phyloP scores from a whole-genome alignment of 2,329 filamentous ascomycete species.

The Xylaria sp. region DNA sequence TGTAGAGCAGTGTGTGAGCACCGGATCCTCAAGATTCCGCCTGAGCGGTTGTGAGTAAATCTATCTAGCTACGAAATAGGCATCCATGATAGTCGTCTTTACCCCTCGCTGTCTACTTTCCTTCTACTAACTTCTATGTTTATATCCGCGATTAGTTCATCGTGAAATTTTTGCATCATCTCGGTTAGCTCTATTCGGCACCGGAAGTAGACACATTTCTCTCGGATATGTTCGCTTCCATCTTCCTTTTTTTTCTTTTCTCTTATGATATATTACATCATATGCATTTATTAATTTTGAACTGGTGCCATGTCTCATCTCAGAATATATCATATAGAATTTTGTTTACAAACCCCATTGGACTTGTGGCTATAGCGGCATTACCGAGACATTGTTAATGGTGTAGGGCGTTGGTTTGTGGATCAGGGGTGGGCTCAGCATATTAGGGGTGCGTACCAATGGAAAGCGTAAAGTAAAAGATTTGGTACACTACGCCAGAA shows the following conservation, averaged over 20 bases:
- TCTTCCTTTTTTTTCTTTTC: conserved; percentile 2
- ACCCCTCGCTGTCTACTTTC: background rate
- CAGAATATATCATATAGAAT: background rate
- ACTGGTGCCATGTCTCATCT: background rate
- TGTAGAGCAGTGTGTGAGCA: background rate
- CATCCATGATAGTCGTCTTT: background rate
- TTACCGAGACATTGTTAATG: conserved; percentile 9
- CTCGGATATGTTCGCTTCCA: background rate
- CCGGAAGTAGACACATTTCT: background rate
- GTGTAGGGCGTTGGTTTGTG: background rate
- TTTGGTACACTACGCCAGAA: background rate
- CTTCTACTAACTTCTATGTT: background rate
- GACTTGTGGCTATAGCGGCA: background rate
- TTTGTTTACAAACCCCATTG: background rate
- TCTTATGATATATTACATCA: background rate
- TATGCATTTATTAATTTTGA: background rate
- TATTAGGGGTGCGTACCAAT: background rate
- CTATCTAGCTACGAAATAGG: background rate
- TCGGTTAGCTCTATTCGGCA: background rate
- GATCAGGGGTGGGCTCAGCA: conserved; percentile 1
- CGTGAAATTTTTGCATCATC: background rate
- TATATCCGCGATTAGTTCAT: background rate
- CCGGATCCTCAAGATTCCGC: no score
- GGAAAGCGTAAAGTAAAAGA: background rate
- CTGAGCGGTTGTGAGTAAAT: no score